Conservation (phyloP, 139 green algal genomes). For the Eudorina sp. region DNA sequence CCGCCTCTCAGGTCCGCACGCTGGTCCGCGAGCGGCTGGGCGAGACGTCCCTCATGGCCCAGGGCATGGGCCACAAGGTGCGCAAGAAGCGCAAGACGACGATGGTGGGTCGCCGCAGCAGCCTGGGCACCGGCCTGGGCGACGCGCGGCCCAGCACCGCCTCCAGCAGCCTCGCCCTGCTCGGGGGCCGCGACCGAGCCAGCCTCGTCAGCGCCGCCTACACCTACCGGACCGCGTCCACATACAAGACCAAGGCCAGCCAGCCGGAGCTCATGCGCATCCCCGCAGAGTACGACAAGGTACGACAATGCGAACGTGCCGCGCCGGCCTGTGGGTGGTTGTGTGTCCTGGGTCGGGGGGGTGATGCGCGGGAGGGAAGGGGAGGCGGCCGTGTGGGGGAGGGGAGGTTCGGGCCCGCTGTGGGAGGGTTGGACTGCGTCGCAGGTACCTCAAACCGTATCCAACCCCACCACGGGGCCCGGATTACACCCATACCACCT, state of each 20-base stretch:
- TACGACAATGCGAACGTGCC: too few relatives aligned
- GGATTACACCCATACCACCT: too few relatives aligned
- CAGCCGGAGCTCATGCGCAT: constrained; percentile 66
- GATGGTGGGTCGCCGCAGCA: not conserved
- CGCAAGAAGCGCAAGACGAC: constrained; percentile 50
- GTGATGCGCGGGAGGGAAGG: not conserved
- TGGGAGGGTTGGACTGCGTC: too few relatives aligned
- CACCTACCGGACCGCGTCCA: constrained; percentile 52
- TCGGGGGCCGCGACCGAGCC: too few relatives aligned
- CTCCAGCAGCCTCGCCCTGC: not conserved
- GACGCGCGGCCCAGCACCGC: not conserved
- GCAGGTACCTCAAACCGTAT: too few relatives aligned
- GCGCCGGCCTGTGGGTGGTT: too few relatives aligned
- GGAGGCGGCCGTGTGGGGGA: not conserved
- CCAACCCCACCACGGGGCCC: too few relatives aligned
- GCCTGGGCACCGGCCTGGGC: too few relatives aligned
- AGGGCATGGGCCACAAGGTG: constrained; percentile 44
- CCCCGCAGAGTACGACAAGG: constrained; percentile 69
- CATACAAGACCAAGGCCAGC: constrained; percentile 27
- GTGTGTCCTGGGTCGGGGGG: not conserved
- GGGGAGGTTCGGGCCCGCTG: too few relatives aligned
- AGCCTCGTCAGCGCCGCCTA: constrained; percentile 45
- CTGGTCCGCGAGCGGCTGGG: constrained; percentile 58
- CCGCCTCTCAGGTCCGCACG: constrained; percentile 54
- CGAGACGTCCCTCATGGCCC: constrained; percentile 36